phyloP scores from a whole-genome alignment of 164 flowering plant genomes.

The Litsea cubeba region DNA sequence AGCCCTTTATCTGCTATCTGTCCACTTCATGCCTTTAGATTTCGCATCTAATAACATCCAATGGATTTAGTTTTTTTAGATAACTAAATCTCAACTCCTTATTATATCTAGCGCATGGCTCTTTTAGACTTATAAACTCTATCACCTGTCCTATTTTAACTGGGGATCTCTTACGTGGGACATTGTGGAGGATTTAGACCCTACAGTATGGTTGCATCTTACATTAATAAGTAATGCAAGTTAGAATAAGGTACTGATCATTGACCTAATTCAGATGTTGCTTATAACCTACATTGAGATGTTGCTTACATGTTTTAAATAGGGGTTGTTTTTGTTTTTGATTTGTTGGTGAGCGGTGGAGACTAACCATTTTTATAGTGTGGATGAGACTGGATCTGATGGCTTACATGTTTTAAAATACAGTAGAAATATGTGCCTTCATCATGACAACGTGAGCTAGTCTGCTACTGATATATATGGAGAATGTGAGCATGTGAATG shows the following conservation, averaged over 20 bases:
- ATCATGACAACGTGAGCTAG: not conserved
- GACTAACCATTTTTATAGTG: not conserved
- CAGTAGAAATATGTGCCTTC: not conserved
- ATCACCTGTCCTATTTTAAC: no score
- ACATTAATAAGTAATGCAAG: constrained; percentile 1
- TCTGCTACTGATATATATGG: not conserved
- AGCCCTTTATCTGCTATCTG: no score
- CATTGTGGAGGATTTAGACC: not conserved
- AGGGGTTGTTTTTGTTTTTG: not conserved
- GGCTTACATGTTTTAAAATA: not conserved
- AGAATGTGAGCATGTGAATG: not conserved
- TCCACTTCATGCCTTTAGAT: not conserved
- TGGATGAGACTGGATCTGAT: not conserved
- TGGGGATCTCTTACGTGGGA: no score
- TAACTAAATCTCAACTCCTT: no score
- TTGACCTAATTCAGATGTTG: constrained; percentile 8
- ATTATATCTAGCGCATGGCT: no score
- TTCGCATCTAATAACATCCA: not conserved
- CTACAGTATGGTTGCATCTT: not conserved
- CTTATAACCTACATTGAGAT: not conserved
- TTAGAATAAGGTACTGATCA: constrained; percentile 8
- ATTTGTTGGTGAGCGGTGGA: not conserved
- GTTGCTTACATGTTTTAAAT: not conserved
- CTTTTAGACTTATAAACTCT: no score
- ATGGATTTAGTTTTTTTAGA: not conserved